Percentiles rank a stretch among this genome's conserved stretches.
These are phyloP conservation scores for Nicotiana sylvestris DNA, from an alignment of 257 asterid species.

Conservation along the genomic window DNA sequence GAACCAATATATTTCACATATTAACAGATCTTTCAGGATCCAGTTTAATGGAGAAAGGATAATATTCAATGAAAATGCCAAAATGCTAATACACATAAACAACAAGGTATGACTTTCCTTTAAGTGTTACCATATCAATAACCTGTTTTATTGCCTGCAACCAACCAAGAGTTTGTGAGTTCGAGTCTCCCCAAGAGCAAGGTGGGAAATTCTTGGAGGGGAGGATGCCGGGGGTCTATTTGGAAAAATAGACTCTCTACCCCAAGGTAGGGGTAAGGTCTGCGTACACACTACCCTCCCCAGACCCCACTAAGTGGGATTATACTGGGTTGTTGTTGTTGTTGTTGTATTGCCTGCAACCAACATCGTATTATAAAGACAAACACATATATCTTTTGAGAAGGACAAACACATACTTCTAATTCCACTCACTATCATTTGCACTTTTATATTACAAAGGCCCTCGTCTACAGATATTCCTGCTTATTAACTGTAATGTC, in stretches of 20 bases:
- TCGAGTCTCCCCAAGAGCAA: too few species aligned
- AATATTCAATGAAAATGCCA: neutral
- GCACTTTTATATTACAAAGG: neutral
- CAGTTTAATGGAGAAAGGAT: neutral
- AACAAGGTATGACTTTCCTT: neutral
- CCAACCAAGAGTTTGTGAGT: too few species aligned
- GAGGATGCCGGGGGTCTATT: too few species aligned
- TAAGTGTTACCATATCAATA: neutral
- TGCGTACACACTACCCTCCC: too few species aligned
- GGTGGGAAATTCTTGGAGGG: too few species aligned
- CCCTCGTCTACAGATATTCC: neutral
- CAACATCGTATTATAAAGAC: neutral
- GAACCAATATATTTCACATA: neutral
- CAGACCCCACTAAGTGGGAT: too few species aligned
- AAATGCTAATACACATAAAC: neutral
- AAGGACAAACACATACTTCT: neutral
- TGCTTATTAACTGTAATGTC: neutral
- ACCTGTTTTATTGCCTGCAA: neutral
- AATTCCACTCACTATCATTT: neutral
- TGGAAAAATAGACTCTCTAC: too few species aligned
- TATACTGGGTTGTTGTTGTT: too few species aligned
- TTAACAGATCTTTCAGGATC: neutral
- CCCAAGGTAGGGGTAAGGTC: too few species aligned
- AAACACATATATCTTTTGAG: too few species aligned
- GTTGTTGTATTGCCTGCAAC: neutral